Evolutionary conservation across 2,329 filamentous ascomycete genomes (phyloP).

Genomic region (Neofusicoccum cordaticola): DNA sequence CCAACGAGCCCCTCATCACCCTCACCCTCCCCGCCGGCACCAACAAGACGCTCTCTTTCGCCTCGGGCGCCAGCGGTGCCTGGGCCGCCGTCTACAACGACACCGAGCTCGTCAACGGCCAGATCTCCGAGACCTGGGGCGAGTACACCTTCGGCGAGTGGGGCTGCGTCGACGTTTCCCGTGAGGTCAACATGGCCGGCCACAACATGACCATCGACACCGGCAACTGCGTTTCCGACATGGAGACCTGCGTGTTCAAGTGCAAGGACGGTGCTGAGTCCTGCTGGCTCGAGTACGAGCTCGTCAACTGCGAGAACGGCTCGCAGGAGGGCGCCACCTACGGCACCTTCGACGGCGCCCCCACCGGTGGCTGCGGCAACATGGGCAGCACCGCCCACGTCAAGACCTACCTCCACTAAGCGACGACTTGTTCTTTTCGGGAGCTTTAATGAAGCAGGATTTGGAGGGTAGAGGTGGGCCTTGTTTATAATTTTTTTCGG

Average conservation of each 20-base stretch:
- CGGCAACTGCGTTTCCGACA: constrained; percentile 42
- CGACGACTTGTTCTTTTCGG: neutral
- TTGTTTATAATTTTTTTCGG: constrained; percentile 11
- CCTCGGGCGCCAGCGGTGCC: constrained; percentile 37
- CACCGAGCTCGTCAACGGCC: constrained; percentile 32
- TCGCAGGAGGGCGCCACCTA: constrained; percentile 16
- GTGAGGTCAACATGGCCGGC: constrained; percentile 46
- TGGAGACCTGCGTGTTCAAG: constrained; percentile 44
- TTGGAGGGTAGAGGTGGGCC: constrained; percentile 5
- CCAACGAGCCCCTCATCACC: constrained; percentile 35
- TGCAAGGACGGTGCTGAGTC: constrained; percentile 36
- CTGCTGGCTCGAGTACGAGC: constrained; percentile 27
- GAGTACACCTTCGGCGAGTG: constrained; percentile 41
- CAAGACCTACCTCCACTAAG: constrained; percentile 17
- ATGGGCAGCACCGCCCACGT: constrained; percentile 14
- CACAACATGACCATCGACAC: constrained; percentile 38
- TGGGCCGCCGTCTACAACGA: constrained; percentile 27
- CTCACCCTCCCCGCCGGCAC: constrained; percentile 39
- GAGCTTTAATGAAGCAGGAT: constrained; percentile 1
- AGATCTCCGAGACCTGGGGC: constrained; percentile 45
- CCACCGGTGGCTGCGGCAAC: constrained; percentile 18
- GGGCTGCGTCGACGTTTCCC: constrained; percentile 44
- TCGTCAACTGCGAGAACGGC: constrained; percentile 21
- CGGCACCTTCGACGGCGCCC: constrained; percentile 18
- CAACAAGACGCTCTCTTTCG: constrained; percentile 38